A percentile compares a stretch with the other conserved stretches of the same genome.
Conservation (phyloP, 805 yeast genomes). For the Scheffersomyces amazonensis region DNA sequence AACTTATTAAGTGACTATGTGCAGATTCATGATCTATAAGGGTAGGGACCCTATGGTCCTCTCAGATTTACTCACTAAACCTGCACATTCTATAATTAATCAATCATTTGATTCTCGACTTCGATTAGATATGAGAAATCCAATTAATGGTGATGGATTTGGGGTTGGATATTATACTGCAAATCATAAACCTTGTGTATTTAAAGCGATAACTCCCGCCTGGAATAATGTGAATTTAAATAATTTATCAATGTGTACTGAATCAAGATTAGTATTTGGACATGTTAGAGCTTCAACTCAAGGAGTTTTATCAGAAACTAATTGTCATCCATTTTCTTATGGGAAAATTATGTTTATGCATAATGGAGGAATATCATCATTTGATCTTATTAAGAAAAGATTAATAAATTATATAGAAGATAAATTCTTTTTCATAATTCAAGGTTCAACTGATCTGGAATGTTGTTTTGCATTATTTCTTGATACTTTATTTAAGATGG, state of each 20-base stretch:
- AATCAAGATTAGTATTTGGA: constrained; percentile 81
- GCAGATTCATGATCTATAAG: constrained; percentile 88
- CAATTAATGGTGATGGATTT: constrained; percentile 97
- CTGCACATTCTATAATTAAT: constrained; percentile 92
- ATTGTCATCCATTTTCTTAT: constrained; percentile 93
- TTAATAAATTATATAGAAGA: constrained; percentile 74
- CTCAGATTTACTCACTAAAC: constrained; percentile 84
- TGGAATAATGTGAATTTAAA: constrained; percentile 95
- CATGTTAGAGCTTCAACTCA: constrained; percentile 96
- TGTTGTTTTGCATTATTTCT: constrained; percentile 88
- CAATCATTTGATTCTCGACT: constrained; percentile 91
- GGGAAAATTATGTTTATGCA: constrained; percentile 95
- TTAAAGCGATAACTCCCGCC: constrained; percentile 95
- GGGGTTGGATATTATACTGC: constrained; percentile 86
- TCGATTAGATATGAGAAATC: constrained; percentile 82
- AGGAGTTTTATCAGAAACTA: constrained; percentile 90
- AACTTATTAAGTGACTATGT: too few species aligned
- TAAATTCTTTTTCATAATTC: constrained; percentile 73
- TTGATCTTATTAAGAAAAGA: constrained; percentile 67
- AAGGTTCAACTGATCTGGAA: constrained; percentile 95
- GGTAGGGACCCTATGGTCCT: constrained; percentile 86
- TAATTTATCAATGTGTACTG: constrained; percentile 82
- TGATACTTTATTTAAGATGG: constrained; percentile 72
- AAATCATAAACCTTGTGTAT: constrained; percentile 78
- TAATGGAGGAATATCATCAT: constrained; percentile 85